Conservation (phyloP, 352 stramenopile genomes). For the Globisporangium spiculum region DNA sequence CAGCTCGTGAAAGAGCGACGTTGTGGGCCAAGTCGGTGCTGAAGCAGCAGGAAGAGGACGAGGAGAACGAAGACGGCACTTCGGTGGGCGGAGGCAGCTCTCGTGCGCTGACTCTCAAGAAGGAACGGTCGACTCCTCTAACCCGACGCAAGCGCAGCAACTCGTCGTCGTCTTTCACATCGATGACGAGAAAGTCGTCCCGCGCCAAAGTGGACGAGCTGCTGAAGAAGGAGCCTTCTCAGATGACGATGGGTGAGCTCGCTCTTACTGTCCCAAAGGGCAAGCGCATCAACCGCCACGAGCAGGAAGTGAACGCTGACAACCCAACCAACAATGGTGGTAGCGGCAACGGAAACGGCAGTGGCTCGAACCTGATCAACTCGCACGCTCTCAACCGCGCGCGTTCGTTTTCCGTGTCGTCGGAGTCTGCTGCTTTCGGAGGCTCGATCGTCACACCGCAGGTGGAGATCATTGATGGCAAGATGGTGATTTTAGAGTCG, state of each 20-base stretch:
- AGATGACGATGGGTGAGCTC: conserved; percentile 86
- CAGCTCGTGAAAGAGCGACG: conserved; percentile 63
- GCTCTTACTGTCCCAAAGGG: conserved; percentile 74
- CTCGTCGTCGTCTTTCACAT: conserved; percentile 46
- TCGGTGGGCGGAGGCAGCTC: conserved; percentile 10
- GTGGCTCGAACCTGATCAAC: conserved; percentile 32
- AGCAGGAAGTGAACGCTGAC: conserved; percentile 56
- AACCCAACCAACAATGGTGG: conserved; percentile 15
- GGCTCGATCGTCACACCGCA: conserved; percentile 71
- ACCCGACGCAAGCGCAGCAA: conserved; percentile 55
- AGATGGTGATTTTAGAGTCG: conserved; percentile 77
- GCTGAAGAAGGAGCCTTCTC: conserved; percentile 65
- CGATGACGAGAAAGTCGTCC: conserved; percentile 20
- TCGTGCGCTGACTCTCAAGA: conserved; percentile 23
- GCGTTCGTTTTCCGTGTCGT: conserved; percentile 61
- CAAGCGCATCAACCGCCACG: conserved; percentile 48
- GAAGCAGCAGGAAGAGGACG: conserved; percentile 35
- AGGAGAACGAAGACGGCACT: conserved; percentile 17
- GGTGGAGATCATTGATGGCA: conserved; percentile 82
- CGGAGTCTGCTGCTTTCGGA: conserved; percentile 56
- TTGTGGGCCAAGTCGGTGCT: conserved; percentile 73
- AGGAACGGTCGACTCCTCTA: conserved; percentile 24
- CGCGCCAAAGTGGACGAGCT: conserved; percentile 56
- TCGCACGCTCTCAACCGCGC: conserved; percentile 44
- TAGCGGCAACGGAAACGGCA: neutral